phyloP scores from a whole-genome alignment of 192 early-diverging fungal genomes.

The Backusella sp. region DNA sequence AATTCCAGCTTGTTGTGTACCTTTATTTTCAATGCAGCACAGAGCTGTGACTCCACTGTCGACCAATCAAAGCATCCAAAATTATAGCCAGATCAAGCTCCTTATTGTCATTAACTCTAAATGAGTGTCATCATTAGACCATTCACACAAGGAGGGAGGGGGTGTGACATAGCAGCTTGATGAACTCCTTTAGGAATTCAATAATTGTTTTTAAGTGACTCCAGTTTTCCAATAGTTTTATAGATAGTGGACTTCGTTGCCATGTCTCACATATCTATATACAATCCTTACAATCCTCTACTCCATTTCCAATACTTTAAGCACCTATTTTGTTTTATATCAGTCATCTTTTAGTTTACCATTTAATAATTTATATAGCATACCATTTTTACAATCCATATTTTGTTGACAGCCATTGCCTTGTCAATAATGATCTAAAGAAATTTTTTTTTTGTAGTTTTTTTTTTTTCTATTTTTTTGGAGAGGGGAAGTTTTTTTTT shows the following conservation, averaged over 20 bases:
- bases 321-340: conserved; percentile 14
- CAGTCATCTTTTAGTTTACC: conserved; percentile 35
- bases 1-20: too few species aligned
- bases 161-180: neutral
- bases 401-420: too few species aligned
- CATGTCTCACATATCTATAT: conserved; percentile 45
- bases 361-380: conserved; percentile 36
- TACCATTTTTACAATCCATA: conserved; percentile 22
- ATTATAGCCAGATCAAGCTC: too few species aligned
- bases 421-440: too few species aligned
- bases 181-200: conserved; percentile 52
- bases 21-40: too few species aligned
- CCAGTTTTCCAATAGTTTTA: conserved; percentile 51
- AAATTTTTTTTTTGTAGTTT: too few species aligned
- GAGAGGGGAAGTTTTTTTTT: too few species aligned
- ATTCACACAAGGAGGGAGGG: neutral
- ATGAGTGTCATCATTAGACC: neutral
- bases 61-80: too few species aligned
- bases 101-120: too few species aligned
- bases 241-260: conserved; percentile 48
- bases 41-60: too few species aligned
- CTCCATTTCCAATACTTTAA: conserved; percentile 61
- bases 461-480: too few species aligned
- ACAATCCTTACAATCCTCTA: conserved; percentile 81
- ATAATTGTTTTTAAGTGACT: conserved; percentile 49